Conservation (phyloP, 768 basidiomycete genomes). For the Lactarius trivialis region DNA sequence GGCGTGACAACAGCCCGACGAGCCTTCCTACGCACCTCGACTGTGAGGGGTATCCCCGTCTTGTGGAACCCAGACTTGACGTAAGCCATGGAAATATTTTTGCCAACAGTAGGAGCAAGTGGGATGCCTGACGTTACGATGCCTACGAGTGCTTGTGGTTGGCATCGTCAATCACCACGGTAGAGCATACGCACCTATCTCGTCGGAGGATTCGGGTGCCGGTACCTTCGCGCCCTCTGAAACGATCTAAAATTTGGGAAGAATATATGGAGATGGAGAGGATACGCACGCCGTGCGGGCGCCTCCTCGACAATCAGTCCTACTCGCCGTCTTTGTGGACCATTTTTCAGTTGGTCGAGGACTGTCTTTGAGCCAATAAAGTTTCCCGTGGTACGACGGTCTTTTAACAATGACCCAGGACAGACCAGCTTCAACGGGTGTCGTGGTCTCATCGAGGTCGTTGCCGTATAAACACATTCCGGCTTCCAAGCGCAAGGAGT, state of each 20-base stretch:
- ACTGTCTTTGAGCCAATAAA: slow-evolving; percentile 81
- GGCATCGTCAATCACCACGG: slow-evolving; percentile 1
- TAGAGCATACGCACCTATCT: slow-evolving; percentile 47
- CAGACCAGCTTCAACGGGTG: slow-evolving; percentile 86
- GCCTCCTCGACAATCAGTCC: slow-evolving; percentile 78
- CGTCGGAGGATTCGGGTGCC: slow-evolving; percentile 44
- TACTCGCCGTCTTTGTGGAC: slow-evolving; percentile 69
- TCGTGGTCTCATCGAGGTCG: slow-evolving; percentile 82
- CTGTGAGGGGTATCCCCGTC: slow-evolving; percentile 77
- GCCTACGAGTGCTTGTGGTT: slow-evolving; percentile 36
- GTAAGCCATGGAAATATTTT: slow-evolving; percentile 97
- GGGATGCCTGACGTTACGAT: slow-evolving; percentile 92
- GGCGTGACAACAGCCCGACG: slow-evolving; percentile 65
- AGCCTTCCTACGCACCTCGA: slow-evolving; percentile 79
- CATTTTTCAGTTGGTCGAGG: slow-evolving; percentile 69
- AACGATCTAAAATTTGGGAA: not conserved
- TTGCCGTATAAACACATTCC: slow-evolving; percentile 97
- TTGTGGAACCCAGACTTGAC: slow-evolving; percentile 77
- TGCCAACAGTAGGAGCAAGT: slow-evolving; percentile 69
- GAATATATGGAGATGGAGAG: not conserved
- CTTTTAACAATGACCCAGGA: slow-evolving; percentile 93
- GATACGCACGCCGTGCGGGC: slow-evolving; percentile 69
- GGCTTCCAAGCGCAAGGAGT: slow-evolving; percentile 91
- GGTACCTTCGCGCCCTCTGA: slow-evolving; percentile 77
- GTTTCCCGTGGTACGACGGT: slow-evolving; percentile 56